Conservation (phyloP, 2,329 filamentous ascomycete species). For the Xylaria sp. region DNA sequence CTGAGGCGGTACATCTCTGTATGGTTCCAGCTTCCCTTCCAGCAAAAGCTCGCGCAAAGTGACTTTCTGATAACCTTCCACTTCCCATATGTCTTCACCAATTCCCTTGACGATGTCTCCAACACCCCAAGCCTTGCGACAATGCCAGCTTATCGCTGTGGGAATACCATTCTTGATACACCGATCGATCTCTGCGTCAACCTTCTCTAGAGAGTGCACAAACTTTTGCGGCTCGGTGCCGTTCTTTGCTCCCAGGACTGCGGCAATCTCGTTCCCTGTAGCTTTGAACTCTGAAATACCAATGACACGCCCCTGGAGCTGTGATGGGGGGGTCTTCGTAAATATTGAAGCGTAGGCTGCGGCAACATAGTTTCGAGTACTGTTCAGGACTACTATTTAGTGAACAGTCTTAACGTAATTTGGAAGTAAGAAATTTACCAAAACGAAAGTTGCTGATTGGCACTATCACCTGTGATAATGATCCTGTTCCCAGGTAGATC, state of each 20-base stretch:
- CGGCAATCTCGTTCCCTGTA: constrained; percentile 42
- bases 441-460: constrained; percentile 38
- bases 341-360: constrained; percentile 46
- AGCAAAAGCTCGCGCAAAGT: constrained; percentile 40
- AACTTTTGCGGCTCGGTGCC: constrained; percentile 33
- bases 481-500: constrained; percentile 38
- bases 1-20: constrained; percentile 40
- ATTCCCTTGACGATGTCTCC: constrained; percentile 37
- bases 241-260: constrained; percentile 38
- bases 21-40: constrained; percentile 38
- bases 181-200: constrained; percentile 39
- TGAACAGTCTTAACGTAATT: neutral
- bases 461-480: constrained; percentile 40
- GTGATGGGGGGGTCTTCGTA: constrained; percentile 37
- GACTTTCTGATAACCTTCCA: constrained; percentile 41
- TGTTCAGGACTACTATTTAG: constrained; percentile 15
- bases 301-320: constrained; percentile 40
- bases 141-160: constrained; percentile 43
- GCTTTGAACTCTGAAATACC: constrained; percentile 42
- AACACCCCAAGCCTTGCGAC: constrained; percentile 45
- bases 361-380: constrained; percentile 45
- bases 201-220: constrained; percentile 40
- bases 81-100: constrained; percentile 44
- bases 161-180: constrained; percentile 35
- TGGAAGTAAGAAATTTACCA: constrained; percentile 32